Evolutionary conservation across 1,139 yeast genomes (phyloP), one percentile per base, ranked within the genome.

Genomic region (Protomyces arabidopsidicola): DNA sequence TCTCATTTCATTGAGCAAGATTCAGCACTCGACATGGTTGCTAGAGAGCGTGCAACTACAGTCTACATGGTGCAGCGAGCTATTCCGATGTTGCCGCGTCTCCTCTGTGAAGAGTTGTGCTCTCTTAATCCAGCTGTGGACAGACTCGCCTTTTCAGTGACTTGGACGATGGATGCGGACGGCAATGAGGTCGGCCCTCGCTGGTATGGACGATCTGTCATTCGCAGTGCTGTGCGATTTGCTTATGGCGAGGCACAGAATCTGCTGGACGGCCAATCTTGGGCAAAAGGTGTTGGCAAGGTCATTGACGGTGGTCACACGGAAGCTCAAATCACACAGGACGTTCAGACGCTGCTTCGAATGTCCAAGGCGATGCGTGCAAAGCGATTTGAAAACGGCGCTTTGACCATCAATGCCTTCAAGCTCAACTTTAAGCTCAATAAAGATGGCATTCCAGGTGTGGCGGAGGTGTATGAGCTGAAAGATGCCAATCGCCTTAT

Each of bases 21-120:
- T 18, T 85, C 96, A 0, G 77, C 84, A 2, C 78, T 93, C 67
- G 98, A 93, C 72, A 85, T 93, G 67, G 90, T 93, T 73, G 89
- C 96, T 1, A 88, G 90, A 74, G 90, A 89, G 76, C 83, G 98
- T 73, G 90, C 95, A 1, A 84, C 93, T 1, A 85, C 96, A 10
- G 97, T 93, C 8, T 88, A 87, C 72, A 82, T 93, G 75, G 95
- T 95, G 18, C 97, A 91, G 73, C 85, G 85, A 68, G 76, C 80
- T 20, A 81, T 81, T 48, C 84, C 87, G 67, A 79, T 93, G 71
- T 82, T 88, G 69, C 97, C 98, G 1, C 78, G 78, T 48, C 80
- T 81, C 55, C 80, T 90, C 58, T 85, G 84, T 68, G 67, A 68
- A 35, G 81, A 83, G 14, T 69, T 79, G 45, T 78, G 88, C 59